Base-by-base conservation (phyloP, 176 grass and related monocot species). In the Zoysia japonica region DNA sequence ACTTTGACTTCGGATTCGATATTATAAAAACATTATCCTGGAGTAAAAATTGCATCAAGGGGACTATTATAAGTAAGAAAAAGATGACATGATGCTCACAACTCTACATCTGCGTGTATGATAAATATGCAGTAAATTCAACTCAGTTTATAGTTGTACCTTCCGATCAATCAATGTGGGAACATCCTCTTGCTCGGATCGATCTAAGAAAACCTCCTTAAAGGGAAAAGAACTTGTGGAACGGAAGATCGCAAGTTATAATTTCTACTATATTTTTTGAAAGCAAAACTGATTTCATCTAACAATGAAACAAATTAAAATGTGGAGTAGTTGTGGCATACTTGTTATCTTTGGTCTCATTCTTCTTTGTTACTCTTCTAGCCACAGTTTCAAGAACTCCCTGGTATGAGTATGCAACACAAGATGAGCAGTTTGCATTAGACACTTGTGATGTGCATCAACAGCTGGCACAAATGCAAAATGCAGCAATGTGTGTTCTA, bases 1-100 rank as follows among this genome's bases (percentile, higher is more conserved):
- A 99, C 74, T 96, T 99, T 82, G 96, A 99, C 83, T 99, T 99
- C 5, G 90, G 96, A 82, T 99, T 99, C 66, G 96, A 99, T 86
- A 99, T 99, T 65, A 99, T 99, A 79, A 99, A 99, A 84, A 99
- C 92, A 86, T 99, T 99, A 74, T 99, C 96, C 96, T 99, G 86
- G 47, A 71, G 47, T 65, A 68, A 54, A 62, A 54, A 54, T 71
- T 84, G 82, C 67, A 49, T 71, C 8, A 78, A 71, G 36, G 56
- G 6, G n/a, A 5, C 59, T 16, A 60, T 76, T 37, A 68, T 37
- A 39, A 55, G 71, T 64, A 61, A 82, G 67, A 44, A 86, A 53
- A 72, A 48, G 50, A 40, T 78, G 16, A 53, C 6, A 43, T 28
- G 3, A 49, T 19, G 16, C 8, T 11, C 14, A 39, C 2, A 76